A percentile compares a stretch with the other conserved stretches of the same genome.
phyloP scores from a whole-genome alignment of 1,284 basidiomycete genomes.

The Takashimella koratensis region DNA sequence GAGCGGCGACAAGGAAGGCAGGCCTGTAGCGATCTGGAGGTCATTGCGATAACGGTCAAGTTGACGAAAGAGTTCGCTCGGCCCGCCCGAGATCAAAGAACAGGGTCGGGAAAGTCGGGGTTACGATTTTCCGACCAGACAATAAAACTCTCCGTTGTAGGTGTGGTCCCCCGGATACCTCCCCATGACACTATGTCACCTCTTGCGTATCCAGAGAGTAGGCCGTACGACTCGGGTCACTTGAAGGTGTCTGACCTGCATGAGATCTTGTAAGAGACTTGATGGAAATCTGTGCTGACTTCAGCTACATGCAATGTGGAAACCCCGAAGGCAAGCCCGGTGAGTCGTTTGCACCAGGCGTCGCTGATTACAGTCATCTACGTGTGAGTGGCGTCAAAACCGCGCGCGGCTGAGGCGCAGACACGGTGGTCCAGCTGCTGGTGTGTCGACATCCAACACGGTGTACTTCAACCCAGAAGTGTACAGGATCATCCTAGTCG shows the following conservation, averaged over 20 bases:
- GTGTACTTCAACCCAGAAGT: conserved; percentile 75
- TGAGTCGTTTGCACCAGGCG: conserved; percentile 26
- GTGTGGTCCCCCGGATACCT: too few species aligned
- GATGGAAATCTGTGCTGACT: not conserved
- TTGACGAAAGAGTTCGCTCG: too few species aligned
- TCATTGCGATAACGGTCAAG: too few species aligned
- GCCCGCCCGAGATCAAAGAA: too few species aligned
- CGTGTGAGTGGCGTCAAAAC: conserved; percentile 51
- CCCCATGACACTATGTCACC: too few species aligned
- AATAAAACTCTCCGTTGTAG: too few species aligned
- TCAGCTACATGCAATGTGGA: conserved; percentile 74
- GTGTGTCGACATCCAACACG: conserved; percentile 56
- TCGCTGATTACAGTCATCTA: conserved; percentile 61
- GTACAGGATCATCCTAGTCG: conserved; percentile 64
- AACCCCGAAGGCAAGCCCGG: conserved; percentile 72
- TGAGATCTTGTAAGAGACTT: conserved; percentile 64
- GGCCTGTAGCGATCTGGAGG: too few species aligned
- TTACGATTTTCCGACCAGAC: too few species aligned
- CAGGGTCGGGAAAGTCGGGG: too few species aligned
- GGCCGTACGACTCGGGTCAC: conserved; percentile 62
- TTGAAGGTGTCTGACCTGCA: conserved; percentile 75
- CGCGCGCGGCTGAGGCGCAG: conserved; percentile 4
- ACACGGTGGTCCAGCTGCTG: conserved; percentile 36
- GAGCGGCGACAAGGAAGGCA: too few species aligned
- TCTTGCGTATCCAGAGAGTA: conserved; percentile 60